These are phyloP conservation scores for Aspergillus terreus DNA, from an alignment of 2,329 filamentous ascomycete species.

Conservation along the genomic window DNA sequence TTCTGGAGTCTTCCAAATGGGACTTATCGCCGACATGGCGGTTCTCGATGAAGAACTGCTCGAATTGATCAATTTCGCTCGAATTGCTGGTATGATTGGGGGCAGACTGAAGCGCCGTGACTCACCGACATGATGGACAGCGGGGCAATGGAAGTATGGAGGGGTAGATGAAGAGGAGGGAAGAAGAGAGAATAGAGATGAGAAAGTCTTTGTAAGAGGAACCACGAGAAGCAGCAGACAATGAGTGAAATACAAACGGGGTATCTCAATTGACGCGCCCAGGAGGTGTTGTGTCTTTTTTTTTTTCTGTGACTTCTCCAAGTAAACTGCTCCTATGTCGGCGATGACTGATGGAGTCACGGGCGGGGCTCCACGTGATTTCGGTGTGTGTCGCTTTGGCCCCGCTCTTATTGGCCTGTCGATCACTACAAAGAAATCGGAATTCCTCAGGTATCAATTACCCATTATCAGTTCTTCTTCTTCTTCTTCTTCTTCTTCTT, in stretches of 20 bases:
- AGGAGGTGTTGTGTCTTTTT: too few species aligned
- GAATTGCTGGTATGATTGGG: not conserved
- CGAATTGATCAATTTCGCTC: not conserved
- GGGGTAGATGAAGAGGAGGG: not conserved
- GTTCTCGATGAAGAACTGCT: slow-evolving; percentile 72
- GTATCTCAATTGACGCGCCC: not conserved
- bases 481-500: too few species aligned
- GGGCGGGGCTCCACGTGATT: slow-evolving; percentile 23
- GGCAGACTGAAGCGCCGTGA: slow-evolving; percentile 8
- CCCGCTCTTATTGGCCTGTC: not conserved
- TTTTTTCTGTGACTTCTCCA: too few species aligned
- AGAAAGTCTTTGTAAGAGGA: not conserved
- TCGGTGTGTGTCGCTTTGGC: slow-evolving; percentile 14
- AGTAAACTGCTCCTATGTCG: not conserved
- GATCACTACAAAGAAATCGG: not conserved
- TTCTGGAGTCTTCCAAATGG: slow-evolving; percentile 76
- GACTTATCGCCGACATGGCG: slow-evolving; percentile 72
- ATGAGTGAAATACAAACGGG: not conserved
- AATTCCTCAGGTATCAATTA: too few species aligned
- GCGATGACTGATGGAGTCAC: not conserved
- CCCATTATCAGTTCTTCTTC: too few species aligned
- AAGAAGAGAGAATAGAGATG: not conserved
- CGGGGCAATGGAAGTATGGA: not conserved
- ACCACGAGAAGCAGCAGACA: not conserved
- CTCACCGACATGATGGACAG: slow-evolving; percentile 33